Conservation (phyloP, 129 eudicot species). For the Ambrosia trifida region DNA sequence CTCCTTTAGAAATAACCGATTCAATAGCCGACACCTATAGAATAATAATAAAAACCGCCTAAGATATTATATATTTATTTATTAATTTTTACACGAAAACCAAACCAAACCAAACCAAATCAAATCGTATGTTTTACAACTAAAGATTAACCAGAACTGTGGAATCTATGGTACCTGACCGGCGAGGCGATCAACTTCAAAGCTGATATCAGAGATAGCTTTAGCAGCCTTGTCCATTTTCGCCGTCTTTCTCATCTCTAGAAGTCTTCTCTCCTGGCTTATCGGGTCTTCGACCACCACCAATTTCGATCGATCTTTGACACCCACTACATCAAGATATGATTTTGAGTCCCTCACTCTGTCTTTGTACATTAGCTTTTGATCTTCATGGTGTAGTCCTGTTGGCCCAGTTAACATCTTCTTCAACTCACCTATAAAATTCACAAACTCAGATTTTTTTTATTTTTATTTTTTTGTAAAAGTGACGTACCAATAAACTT, state of each 20-base stretch:
- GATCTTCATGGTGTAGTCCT: constrained; percentile 87
- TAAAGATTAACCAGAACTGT: not conserved
- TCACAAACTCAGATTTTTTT: too few relatives aligned
- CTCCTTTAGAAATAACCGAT: constrained; percentile 76
- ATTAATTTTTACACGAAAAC: too few relatives aligned
- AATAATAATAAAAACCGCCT: too few relatives aligned
- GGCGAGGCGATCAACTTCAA: constrained; percentile 85
- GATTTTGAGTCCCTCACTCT: constrained; percentile 69
- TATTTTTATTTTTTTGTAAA: too few relatives aligned
- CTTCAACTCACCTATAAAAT: constrained; percentile 73
- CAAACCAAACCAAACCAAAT: too few relatives aligned
- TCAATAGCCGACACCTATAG: constrained; percentile 65
- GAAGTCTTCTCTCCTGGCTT: constrained; percentile 69
- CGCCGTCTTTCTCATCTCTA: constrained; percentile 74
- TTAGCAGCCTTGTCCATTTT: constrained; percentile 75
- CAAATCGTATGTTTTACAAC: too few relatives aligned
- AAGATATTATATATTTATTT: too few relatives aligned
- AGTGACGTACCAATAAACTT: too few relatives aligned
- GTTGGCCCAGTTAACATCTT: constrained; percentile 82
- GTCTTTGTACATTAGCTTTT: constrained; percentile 65
- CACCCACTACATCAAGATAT: constrained; percentile 75
- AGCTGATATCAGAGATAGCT: constrained; percentile 67
- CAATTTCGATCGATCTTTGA: constrained; percentile 77
- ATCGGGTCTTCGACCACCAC: constrained; percentile 80
- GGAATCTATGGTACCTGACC: constrained; percentile 57